A percentile compares a stretch with the other conserved stretches of the same genome.
phyloP scores from a whole-genome alignment of 2,329 filamentous ascomycete species.

The Apiospora malaysiana region DNA sequence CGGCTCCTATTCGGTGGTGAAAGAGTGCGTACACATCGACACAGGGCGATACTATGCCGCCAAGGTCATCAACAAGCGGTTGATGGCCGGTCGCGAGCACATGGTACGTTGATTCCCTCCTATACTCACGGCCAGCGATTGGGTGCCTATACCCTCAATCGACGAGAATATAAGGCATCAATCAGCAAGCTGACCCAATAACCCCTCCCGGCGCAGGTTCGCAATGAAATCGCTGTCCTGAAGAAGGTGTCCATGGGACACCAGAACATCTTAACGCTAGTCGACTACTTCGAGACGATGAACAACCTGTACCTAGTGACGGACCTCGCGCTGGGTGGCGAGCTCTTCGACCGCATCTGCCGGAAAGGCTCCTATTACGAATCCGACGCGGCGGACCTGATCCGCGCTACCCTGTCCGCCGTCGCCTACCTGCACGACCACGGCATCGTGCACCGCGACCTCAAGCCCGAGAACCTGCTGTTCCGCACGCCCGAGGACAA shows the following conservation, averaged over 20 bases:
- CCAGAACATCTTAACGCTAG: slow-evolving; percentile 95
- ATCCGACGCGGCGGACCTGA: slow-evolving; percentile 92
- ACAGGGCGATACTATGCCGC: slow-evolving; percentile 97
- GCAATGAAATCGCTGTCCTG: slow-evolving; percentile 96
- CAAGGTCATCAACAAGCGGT: slow-evolving; percentile 98
- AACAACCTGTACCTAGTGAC: slow-evolving; percentile 99
- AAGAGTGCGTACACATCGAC: slow-evolving; percentile 98
- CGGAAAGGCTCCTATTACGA: slow-evolving; percentile 99
- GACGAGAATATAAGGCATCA: too few relatives aligned
- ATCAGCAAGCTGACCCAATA: neutral
- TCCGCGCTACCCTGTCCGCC: slow-evolving; percentile 93
- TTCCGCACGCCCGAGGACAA: slow-evolving; percentile 98
- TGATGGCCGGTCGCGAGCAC: slow-evolving; percentile 97
- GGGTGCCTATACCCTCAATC: neutral
- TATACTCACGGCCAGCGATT: neutral
- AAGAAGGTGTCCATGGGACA: slow-evolving; percentile 99
- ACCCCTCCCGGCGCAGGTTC: slow-evolving; percentile 62
- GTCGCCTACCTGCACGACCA: slow-evolving; percentile 98
- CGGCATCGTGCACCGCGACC: slow-evolving; percentile 95
- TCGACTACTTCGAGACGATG: slow-evolving; percentile 99
- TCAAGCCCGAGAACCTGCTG: slow-evolving; percentile 96
- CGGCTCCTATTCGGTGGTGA: slow-evolving; percentile 97
- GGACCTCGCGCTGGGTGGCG: slow-evolving; percentile 92
- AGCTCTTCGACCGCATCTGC: slow-evolving; percentile 98
- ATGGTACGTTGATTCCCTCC: slow-evolving; percentile 69